phyloP scores from a whole-genome alignment of 768 basidiomycete genomes.

The Pulveroboletus sp. region DNA sequence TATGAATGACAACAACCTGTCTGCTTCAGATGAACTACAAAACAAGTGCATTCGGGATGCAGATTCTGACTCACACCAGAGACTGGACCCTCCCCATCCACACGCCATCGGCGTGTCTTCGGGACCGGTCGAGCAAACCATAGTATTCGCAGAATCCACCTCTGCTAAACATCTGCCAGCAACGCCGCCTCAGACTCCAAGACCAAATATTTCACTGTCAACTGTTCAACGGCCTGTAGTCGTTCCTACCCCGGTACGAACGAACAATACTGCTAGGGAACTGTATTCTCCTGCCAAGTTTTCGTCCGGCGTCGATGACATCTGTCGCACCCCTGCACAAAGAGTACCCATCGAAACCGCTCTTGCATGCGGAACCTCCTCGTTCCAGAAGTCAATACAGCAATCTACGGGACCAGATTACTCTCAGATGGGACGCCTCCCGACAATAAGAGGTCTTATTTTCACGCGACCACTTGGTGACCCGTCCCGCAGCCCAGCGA shows the following conservation, averaged over 20 bases:
- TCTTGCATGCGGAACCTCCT: constrained; percentile 47
- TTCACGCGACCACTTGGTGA: constrained; percentile 43
- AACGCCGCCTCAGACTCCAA: constrained; percentile 19
- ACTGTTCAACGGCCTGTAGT: constrained; percentile 25
- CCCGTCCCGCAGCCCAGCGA: constrained; percentile 36
- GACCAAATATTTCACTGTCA: constrained; percentile 12
- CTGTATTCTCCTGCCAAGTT: constrained; percentile 33
- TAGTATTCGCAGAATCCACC: constrained; percentile 4
- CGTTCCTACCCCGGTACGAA: constrained; percentile 30
- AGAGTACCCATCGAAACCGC: constrained; percentile 58
- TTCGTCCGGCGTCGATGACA: constrained; percentile 36
- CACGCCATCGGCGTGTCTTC: constrained; percentile 45
- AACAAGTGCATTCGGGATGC: constrained; percentile 24
- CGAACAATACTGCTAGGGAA: constrained; percentile 5
- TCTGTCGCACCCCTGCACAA: constrained; percentile 57
- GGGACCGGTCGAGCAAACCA: constrained; percentile 22
- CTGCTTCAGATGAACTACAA: constrained; percentile 1
- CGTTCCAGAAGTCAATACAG: constrained; percentile 44
- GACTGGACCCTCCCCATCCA: constrained; percentile 60
- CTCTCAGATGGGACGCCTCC: constrained; percentile 14
- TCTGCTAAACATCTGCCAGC: constrained; percentile 19
- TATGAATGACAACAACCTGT: neutral
- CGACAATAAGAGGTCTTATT: constrained; percentile 26
- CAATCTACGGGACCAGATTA: constrained; percentile 27
- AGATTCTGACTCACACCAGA: constrained; percentile 30